Conservation (phyloP, 2,329 filamentous ascomycete genomes). For the Calonectria hawksworthii region DNA sequence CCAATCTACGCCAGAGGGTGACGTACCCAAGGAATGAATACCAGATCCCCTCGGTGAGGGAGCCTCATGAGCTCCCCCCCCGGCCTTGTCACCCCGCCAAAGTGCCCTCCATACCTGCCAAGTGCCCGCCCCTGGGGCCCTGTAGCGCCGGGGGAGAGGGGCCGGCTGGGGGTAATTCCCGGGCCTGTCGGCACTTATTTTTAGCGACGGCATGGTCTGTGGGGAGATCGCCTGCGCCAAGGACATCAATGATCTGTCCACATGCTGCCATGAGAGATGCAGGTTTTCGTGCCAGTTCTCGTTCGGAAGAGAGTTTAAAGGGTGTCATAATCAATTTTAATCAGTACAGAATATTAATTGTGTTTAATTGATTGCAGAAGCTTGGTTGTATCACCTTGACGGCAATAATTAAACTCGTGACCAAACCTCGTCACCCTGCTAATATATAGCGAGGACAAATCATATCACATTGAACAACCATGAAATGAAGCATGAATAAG, state of each 20-base stretch:
- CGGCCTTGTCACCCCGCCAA: slow-evolving; percentile 6
- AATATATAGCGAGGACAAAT: neutral
- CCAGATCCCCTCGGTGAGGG: neutral
- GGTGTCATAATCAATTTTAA: too few species aligned
- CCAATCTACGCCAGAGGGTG: slow-evolving; percentile 3
- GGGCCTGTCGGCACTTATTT: slow-evolving; percentile 1
- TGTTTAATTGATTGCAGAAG: neutral
- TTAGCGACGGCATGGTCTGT: neutral
- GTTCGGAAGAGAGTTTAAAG: neutral
- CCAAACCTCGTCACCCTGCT: too few species aligned
- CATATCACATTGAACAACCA: neutral
- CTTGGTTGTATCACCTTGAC: neutral
- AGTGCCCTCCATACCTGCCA: slow-evolving; percentile 10
- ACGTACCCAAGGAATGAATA: slow-evolving; percentile 12
- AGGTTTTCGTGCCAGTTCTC: neutral
- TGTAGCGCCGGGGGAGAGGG: slow-evolving; percentile 2
- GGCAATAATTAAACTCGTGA: neutral
- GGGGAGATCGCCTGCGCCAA: neutral
- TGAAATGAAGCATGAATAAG: neutral
- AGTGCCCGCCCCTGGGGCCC: neutral
- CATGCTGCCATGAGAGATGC: neutral
- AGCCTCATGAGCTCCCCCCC: neutral
- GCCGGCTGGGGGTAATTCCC: slow-evolving; percentile 1
- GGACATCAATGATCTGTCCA: neutral
- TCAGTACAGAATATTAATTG: neutral